phyloP scores from a whole-genome alignment of 306 rosid genomes.

The Notholithocarpus densiflorus region DNA sequence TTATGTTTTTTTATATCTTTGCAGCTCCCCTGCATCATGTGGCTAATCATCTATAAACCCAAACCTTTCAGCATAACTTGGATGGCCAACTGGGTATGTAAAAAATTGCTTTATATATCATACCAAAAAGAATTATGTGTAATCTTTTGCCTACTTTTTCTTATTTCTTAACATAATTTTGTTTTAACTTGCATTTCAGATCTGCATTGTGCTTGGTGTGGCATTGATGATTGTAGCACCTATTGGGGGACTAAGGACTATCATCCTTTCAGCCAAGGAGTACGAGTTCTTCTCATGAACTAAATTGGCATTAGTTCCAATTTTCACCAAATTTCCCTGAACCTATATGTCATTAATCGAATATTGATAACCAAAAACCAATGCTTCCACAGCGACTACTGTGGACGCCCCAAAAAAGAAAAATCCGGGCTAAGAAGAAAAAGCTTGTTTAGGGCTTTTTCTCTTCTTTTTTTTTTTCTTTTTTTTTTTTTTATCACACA shows the following conservation, averaged over 20 bases:
- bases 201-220: constrained; percentile 62
- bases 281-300: constrained; percentile 70
- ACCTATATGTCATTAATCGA: too few species aligned
- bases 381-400: too few species aligned
- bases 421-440: too few species aligned
- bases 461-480: too few species aligned
- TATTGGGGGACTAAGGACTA: constrained; percentile 60
- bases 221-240: constrained; percentile 62
- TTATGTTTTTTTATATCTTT: not conserved
- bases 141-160: not conserved
- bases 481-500: too few species aligned
- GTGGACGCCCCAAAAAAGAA: too few species aligned
- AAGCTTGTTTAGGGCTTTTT: too few species aligned
- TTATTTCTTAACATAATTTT: not conserved
- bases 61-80: constrained; percentile 59
- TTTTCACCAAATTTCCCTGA: not conserved
- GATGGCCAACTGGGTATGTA: constrained; percentile 63
- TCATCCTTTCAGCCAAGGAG: constrained; percentile 43
- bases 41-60: constrained; percentile 69
- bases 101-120: not conserved
- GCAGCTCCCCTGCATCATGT: constrained; percentile 83
- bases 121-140: not conserved
- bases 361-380: too few species aligned
- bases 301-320: not conserved
- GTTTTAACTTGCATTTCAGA: constrained; percentile 30